Evolutionary conservation across 1,284 basidiomycete genomes (phyloP).

Genomic region (Cryptococcus wingfieldii): DNA sequence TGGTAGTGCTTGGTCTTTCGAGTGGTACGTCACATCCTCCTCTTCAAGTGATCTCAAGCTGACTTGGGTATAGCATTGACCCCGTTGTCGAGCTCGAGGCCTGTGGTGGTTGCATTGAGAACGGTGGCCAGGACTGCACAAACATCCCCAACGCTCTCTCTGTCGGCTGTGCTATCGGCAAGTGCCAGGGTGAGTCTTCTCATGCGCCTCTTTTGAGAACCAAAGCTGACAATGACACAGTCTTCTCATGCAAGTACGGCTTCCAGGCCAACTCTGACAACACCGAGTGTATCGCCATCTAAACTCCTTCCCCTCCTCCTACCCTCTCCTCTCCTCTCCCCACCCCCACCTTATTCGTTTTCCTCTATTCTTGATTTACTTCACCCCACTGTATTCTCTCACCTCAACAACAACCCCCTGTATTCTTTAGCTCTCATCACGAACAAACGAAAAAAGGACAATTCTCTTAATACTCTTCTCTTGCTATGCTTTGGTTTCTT

Average conservation of each 20-base stretch:
- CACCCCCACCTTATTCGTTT: too few species aligned
- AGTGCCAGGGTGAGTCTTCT: constrained; percentile 56
- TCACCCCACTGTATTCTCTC: too few species aligned
- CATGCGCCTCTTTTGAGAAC: constrained; percentile 1
- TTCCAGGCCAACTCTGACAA: constrained; percentile 53
- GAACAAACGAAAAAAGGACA: too few species aligned
- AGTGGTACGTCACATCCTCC: constrained; percentile 26
- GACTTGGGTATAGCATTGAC: constrained; percentile 30
- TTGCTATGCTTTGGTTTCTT: too few species aligned
- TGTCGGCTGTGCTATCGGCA: constrained; percentile 62
- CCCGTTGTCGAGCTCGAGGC: constrained; percentile 45
- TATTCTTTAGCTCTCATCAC: too few species aligned
- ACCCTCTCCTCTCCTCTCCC: too few species aligned
- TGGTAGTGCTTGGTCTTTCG: constrained; percentile 40
- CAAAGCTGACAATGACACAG: constrained; percentile 41
- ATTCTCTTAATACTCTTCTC: too few species aligned
- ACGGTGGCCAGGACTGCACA: constrained; percentile 68
- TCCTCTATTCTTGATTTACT: too few species aligned
- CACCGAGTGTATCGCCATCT: constrained; percentile 56
- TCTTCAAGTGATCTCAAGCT: too few species aligned
- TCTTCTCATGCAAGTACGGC: constrained; percentile 59
- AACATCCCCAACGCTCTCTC: constrained; percentile 61
- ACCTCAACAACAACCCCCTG: too few species aligned
- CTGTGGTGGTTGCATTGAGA: constrained; percentile 68
- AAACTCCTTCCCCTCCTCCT: constrained; percentile 18